These are phyloP conservation scores for Microbotryomycetes sp. DNA, from an alignment of 1,284 basidiomycete species.

Conservation along the genomic window DNA sequence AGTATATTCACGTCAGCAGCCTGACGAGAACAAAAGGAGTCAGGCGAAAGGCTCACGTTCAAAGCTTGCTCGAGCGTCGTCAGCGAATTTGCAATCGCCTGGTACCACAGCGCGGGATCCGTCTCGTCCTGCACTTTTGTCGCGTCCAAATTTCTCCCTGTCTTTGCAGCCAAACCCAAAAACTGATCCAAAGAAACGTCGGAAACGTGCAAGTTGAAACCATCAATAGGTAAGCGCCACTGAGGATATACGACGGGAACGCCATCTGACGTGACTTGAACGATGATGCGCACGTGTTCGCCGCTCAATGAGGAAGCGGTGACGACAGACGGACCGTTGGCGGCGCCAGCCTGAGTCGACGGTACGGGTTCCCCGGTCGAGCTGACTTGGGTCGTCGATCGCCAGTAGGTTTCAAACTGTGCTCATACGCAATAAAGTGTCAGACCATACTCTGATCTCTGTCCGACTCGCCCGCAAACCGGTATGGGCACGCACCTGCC, in stretches of 20 bases:
- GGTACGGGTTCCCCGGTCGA: slow-evolving; percentile 10
- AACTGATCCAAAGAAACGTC: slow-evolving; percentile 80
- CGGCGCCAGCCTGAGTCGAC: neutral
- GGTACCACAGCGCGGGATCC: slow-evolving; percentile 54
- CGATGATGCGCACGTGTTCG: slow-evolving; percentile 71
- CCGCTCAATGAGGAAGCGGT: slow-evolving; percentile 83
- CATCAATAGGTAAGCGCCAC: slow-evolving; percentile 62
- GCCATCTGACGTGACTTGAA: slow-evolving; percentile 87
- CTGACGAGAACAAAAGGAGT: slow-evolving; percentile 2
- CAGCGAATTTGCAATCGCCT: slow-evolving; percentile 53
- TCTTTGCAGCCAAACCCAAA: slow-evolving; percentile 53
- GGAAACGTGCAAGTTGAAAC: slow-evolving; percentile 69
- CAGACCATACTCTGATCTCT: no score
- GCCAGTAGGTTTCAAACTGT: slow-evolving; percentile 81
- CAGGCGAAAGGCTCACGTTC: slow-evolving; percentile 48
- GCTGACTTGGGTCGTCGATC: slow-evolving; percentile 55
- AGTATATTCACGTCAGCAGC: no score
- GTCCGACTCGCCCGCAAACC: neutral
- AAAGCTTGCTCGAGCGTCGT: slow-evolving; percentile 63
- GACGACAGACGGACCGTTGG: slow-evolving; percentile 44
- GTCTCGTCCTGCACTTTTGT: slow-evolving; percentile 32
- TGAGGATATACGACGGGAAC: slow-evolving; percentile 74
- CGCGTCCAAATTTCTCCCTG: slow-evolving; percentile 46
- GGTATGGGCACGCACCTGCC: slow-evolving; percentile 52
- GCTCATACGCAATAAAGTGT: neutral